phyloP scores from a whole-genome alignment of 1,139 yeast genomes.

The Cylindricascospora bacillispora region DNA sequence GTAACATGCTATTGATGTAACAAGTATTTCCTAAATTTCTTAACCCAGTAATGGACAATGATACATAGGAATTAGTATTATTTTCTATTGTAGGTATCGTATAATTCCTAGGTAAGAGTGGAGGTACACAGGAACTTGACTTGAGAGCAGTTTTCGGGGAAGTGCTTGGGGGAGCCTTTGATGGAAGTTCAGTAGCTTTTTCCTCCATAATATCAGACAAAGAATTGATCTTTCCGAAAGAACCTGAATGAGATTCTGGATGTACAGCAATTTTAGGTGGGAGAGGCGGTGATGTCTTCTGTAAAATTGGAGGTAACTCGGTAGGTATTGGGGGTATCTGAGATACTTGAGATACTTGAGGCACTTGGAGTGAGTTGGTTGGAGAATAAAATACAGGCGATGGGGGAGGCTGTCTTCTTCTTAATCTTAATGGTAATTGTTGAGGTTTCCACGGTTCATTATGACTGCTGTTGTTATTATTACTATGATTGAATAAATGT shows the following conservation, averaged over 20 bases:
- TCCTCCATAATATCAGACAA: slow-evolving; percentile 2
- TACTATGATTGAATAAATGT: slow-evolving; percentile 6
- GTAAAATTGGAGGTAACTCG: slow-evolving; percentile 11
- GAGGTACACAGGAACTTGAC: background rate
- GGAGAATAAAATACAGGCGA: slow-evolving; percentile 12
- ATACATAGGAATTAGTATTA: slow-evolving; percentile 26
- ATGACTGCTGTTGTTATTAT: slow-evolving; percentile 3
- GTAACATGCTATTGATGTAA: slow-evolving; percentile 58
- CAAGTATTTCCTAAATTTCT: slow-evolving; percentile 62
- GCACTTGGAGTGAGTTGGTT: too few species aligned
- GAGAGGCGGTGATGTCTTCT: too few species aligned
- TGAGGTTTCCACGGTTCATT: slow-evolving; percentile 16
- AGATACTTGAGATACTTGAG: too few species aligned
- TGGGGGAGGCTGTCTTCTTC: slow-evolving; percentile 23
- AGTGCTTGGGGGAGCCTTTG: slow-evolving; percentile 1
- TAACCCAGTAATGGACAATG: slow-evolving; percentile 48
- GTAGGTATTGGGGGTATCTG: slow-evolving; percentile 9
- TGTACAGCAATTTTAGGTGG: slow-evolving; percentile 12
- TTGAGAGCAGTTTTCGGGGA: slow-evolving; percentile 3
- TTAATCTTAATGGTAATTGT: slow-evolving; percentile 14
- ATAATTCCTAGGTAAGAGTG: slow-evolving; percentile 7
- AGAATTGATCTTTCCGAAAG: too few species aligned
- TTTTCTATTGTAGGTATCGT: slow-evolving; percentile 28
- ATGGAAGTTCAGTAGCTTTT: background rate
- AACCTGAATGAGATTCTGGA: too few species aligned